Base-by-base conservation (phyloP, 2,329 filamentous ascomycete genomes). In the Chaetomiaceae sp. region DNA sequence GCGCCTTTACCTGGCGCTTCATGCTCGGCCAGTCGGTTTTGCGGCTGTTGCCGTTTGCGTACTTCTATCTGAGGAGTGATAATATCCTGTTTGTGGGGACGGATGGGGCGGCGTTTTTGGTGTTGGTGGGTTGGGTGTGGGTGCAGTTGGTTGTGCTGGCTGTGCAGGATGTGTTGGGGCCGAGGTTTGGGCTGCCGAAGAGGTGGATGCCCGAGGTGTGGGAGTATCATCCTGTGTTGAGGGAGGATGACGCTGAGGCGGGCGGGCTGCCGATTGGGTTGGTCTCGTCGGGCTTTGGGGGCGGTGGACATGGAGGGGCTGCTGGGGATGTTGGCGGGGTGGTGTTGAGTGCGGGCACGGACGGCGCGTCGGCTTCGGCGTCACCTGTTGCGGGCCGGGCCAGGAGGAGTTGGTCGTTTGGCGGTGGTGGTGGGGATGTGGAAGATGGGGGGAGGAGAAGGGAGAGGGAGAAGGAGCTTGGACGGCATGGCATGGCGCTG, bases 211-310 rank as follows among this genome's bases (percentile, higher is more conserved):
- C 81, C n/a, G 79, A 83, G 50, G 88, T 87, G 1, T 99, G 95
- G 78, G 92, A 99, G 64, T 99, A 99, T 66, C 92, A 99, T 66
- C 92, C 90, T 0, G 77, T 96, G 3, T 75, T 99, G 19, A 82
- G 89, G 23, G 87, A 90, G 62, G 90, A 95, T 56, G 86, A 84
- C 53, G 69, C 89, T 40, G 87, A 96, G 71, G 82, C 87, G 16
- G 89, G 86, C 17, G 85, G 83, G 1, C 70, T 96, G 55, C 90
- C 91, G 0, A 87, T 96, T 51, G 89, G 90, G 1, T 77, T 89
- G 14, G 74, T 81, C 1, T 51, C 53, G 33, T 57, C 48, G 35
- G 48, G 30, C 12, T 4, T 21, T 7, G 20, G 44, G 4, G 25
- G 20, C 7, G 31, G n/a, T 40, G 30, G 48, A 30, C 46, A 37